Evolutionary conservation across 768 basidiomycete genomes (phyloP), one percentile per base, ranked within the genome.

Genomic region (Naganishia antarctica): DNA sequence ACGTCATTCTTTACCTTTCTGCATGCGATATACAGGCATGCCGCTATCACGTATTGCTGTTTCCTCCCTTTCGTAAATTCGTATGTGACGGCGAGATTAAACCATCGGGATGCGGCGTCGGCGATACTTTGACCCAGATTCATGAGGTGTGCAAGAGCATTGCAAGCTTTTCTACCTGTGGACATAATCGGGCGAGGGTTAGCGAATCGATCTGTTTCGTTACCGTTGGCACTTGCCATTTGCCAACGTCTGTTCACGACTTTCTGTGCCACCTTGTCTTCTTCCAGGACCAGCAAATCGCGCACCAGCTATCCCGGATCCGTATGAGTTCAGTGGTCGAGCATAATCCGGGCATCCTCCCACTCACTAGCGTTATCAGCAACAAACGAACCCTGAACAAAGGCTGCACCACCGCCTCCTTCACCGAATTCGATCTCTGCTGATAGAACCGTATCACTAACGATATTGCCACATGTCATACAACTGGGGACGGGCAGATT

Each of bases 371-470:
- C 86, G 62, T 90, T 89, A 71, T 90, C 87, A 0, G 84, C 89
- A 13, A 99, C 91, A 71, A 89, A 96, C 2, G 88, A 86, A 2
- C 96, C 96, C 72, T 93, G 89, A 1, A 96, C 93, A 82, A 97
- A 90, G 1, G 94, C 93, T 4, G 92, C 90, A 26, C 96, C 96
- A 29, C 84, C 83, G 12, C 87, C 84, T 4, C 89, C 88, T 81
- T 99, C 96, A n/a, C 91, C 91, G 70, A 99, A 99, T 0, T 86
- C 85, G 61, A 99, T 85, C 75, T 99, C 96, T 67, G 87, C 89
- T 11, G 97, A 90, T 65, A 98, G 91, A 2, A 87, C 85, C 72
- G 91, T 92, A 78, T 96, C 90, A 78, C 94, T 91, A 11, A 94
- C 81, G 18, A 98, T 91, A 7, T 87, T 88, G 48, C 90, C 91